phyloP scores from a whole-genome alignment of 2,329 filamentous ascomycete species.

The Metarhizium robertsii region DNA sequence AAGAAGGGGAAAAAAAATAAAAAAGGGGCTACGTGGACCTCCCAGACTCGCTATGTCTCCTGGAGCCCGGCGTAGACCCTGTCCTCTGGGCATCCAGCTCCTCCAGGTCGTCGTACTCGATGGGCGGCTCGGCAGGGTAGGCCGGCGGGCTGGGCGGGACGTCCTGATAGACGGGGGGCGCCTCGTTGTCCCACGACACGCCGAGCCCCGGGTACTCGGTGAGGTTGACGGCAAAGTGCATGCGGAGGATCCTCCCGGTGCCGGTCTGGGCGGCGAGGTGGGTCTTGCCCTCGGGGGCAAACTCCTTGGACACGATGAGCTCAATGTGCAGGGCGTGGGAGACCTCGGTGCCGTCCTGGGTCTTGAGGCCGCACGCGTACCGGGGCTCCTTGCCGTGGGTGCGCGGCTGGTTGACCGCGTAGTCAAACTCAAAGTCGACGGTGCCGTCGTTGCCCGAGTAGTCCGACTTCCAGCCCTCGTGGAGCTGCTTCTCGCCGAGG shows the following conservation, averaged over 20 bases:
- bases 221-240: conserved; percentile 77
- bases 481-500: conserved; percentile 73
- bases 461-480: conserved; percentile 80
- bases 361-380: conserved; percentile 70
- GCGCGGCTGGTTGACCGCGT: conserved; percentile 42
- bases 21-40: neutral
- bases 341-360: conserved; percentile 65
- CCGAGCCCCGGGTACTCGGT: conserved; percentile 81
- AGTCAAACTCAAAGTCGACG: conserved; percentile 43
- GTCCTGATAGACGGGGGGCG: conserved; percentile 87
- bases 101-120: conserved; percentile 31
- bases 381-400: conserved; percentile 39
- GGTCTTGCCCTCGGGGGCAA: conserved; percentile 60
- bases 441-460: conserved; percentile 44
- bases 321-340: conserved; percentile 83
- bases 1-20: neutral
- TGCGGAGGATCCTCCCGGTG: conserved; percentile 80
- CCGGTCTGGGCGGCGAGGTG: conserved; percentile 73
- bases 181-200: conserved; percentile 95
- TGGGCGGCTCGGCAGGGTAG: conserved; percentile 37
- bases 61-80: neutral
- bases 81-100: conserved; percentile 17
- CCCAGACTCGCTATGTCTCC: neutral
- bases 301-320: conserved; percentile 90
- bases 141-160: conserved; percentile 77